Evolutionary conservation across 805 yeast genomes (phyloP).

Genomic region (Metschnikowia orientalis): DNA sequence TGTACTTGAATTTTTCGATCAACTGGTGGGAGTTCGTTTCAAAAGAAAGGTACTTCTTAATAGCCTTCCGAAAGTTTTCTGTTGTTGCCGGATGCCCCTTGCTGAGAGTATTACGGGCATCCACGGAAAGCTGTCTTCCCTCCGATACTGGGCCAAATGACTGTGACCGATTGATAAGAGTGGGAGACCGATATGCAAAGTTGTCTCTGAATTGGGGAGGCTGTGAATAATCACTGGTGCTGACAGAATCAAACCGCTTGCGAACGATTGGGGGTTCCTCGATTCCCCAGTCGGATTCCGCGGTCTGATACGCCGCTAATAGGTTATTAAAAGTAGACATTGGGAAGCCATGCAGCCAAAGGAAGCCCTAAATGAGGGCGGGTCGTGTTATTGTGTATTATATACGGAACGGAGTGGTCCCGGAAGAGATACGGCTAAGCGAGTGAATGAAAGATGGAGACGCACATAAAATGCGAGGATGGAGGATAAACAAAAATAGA

Average conservation of each 20-base stretch:
- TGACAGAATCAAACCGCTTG: conserved; percentile 13
- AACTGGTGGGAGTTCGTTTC: conserved; percentile 19
- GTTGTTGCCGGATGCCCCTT: conserved; percentile 8
- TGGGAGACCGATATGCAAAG: conserved; percentile 1
- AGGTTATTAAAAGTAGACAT: conserved; percentile 6
- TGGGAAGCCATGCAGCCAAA: no score
- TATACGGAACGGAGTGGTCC: no score
- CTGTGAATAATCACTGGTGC: conserved; percentile 20
- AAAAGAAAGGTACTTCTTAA: conserved; percentile 24
- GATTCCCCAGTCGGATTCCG: conserved; percentile 24
- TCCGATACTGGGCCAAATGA: conserved; percentile 7
- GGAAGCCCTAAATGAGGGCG: no score
- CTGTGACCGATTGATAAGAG: conserved; percentile 2
- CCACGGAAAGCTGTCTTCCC: not conserved
- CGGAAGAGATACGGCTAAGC: no score
- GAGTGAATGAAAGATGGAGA: no score
- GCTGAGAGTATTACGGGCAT: not conserved
- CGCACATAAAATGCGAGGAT: no score
- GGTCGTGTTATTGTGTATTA: no score
- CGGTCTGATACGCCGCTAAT: conserved; percentile 13
- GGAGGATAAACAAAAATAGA: conserved; percentile 3
- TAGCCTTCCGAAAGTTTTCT: conserved; percentile 21
- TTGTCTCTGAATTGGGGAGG: conserved; percentile 10
- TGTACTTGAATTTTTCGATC: conserved; percentile 41
- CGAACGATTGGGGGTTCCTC: conserved; percentile 14